A percentile compares a stretch with the other conserved stretches of the same genome.
These are phyloP conservation scores for Physaria fendleri DNA, from an alignment of 345 rosid genomes.

Conservation along the genomic window DNA sequence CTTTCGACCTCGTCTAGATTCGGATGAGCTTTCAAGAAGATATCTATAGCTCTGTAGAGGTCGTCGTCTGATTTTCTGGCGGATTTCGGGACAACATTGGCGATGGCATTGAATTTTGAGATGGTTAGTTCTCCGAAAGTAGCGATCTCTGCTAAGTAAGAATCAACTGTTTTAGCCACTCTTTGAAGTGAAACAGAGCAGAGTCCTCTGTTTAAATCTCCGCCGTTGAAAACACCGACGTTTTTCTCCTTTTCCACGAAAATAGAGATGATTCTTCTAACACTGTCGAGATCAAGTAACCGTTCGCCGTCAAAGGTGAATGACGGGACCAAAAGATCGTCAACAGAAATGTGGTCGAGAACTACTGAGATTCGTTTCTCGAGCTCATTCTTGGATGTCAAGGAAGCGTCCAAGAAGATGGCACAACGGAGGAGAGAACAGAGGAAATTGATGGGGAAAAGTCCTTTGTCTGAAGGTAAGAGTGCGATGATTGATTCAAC, in stretches of 20 bases:
- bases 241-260: conserved; percentile 85
- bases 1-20: conserved; percentile 85
- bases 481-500: conserved; percentile 61
- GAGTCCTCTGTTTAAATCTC: conserved; percentile 42
- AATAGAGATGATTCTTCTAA: conserved; percentile 58
- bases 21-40: conserved; percentile 86
- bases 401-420: conserved; percentile 53
- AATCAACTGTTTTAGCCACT: conserved; percentile 67
- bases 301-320: conserved; percentile 83
- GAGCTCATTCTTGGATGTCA: conserved; percentile 57
- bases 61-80: conserved; percentile 75
- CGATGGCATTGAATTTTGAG: conserved; percentile 82
- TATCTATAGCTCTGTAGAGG: conserved; percentile 82
- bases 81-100: conserved; percentile 62
- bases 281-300: conserved; percentile 71
- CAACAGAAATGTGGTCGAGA: conserved; percentile 69
- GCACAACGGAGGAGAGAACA: conserved; percentile 88
- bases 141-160: conserved; percentile 79
- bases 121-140: conserved; percentile 47
- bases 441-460: conserved; percentile 71
- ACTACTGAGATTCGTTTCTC: conserved; percentile 71
- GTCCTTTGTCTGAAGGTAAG: conserved; percentile 65
- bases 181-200: conserved; percentile 49
- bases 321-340: conserved; percentile 71
- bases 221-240: conserved; percentile 67